A percentile compares a stretch with the other conserved stretches of the same genome.
These are phyloP conservation scores for Beauveria varroae DNA, from an alignment of 2,329 filamentous ascomycete species.

Conservation along the genomic window DNA sequence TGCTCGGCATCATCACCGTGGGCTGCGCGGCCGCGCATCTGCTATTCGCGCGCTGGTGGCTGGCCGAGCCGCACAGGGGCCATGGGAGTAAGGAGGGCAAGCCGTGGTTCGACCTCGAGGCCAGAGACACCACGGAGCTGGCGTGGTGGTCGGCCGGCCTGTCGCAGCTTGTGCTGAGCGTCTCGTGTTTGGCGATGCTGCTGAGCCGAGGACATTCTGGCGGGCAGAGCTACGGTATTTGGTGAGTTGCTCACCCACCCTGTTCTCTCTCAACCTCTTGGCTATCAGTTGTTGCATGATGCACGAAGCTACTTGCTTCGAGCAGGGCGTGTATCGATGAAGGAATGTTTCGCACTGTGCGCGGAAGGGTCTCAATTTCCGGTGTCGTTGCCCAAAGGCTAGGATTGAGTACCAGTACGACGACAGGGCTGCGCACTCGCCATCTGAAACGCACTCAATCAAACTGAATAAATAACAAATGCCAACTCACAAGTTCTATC, in stretches of 20 bases:
- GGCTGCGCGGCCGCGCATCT: conserved; percentile 31
- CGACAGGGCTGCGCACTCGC: neutral
- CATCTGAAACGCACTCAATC: neutral
- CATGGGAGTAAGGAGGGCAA: conserved; percentile 38
- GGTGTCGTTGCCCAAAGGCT: neutral
- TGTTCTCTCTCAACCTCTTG: too few relatives aligned
- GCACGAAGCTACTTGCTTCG: neutral
- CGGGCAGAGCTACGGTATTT: conserved; percentile 40
- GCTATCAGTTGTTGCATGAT: neutral
- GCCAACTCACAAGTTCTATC: too few relatives aligned
- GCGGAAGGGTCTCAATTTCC: neutral
- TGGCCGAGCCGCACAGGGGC: conserved; percentile 31
- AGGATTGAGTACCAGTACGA: neutral
- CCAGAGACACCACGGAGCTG: conserved; percentile 41
- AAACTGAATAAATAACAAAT: too few relatives aligned
- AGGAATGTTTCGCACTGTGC: neutral
- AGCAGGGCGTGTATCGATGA: neutral
- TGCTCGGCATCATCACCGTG: conserved; percentile 29
- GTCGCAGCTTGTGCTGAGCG: conserved; percentile 34
- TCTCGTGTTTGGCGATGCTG: conserved; percentile 35
- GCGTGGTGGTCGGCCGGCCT: conserved; percentile 40
- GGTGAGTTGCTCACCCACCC: conserved; percentile 29
- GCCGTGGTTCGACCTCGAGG: conserved; percentile 32
- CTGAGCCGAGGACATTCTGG: conserved; percentile 39
- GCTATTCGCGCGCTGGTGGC: conserved; percentile 41